Evolutionary conservation across 2,329 filamentous ascomycete genomes (phyloP), one percentile per base, ranked within the genome.

Genomic region (Daldinia sp.): DNA sequence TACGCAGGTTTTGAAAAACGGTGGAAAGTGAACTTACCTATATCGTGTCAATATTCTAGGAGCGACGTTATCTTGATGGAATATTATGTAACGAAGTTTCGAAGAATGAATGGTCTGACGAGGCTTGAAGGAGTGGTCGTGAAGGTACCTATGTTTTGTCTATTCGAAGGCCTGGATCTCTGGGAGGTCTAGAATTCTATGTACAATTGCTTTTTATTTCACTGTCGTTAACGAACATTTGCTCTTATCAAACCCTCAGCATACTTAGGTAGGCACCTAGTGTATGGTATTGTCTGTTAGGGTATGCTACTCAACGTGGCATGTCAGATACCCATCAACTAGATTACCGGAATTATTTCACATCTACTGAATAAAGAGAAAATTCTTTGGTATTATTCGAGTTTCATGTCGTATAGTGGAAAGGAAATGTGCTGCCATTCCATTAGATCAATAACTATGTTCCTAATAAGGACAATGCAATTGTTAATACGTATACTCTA

Each of bases 1-100:
- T 20, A 56, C 51, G 4, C 57, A 61, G 35, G 44, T 65, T 7
- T 12, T 65, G n/a, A 60, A 61, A 4, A 55, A 33, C 13, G 26
- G 39, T 2, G 20, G 26, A 42, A 23, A 4, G 28, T 42, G n/a
- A 42, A 18, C 2, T 20, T 20, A 10, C 10, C 20, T 23, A 23
- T 2, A 13, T 18, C 6, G 28, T 28, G 50, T 6, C 15, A 15
- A 28, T 4, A 10, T 28, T 48, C 28, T 4, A 48, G 20, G 10
- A 13, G 20, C 2, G 15, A 33, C 30, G 9, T 30, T 10, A 9
- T 50, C 12, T 50, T 18, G 23, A 23, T n/a, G 12, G 20, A 26
- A 28, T 9, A 48, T 15, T 20, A 26, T 26, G 12, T 13, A 30
- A n/a, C 0, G 26, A 28, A 15, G 46, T 23, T 12, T 30, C 6